Evolutionary conservation across 1,284 basidiomycete species (phyloP).

Genomic region (Fomitopsis schrenkii): DNA sequence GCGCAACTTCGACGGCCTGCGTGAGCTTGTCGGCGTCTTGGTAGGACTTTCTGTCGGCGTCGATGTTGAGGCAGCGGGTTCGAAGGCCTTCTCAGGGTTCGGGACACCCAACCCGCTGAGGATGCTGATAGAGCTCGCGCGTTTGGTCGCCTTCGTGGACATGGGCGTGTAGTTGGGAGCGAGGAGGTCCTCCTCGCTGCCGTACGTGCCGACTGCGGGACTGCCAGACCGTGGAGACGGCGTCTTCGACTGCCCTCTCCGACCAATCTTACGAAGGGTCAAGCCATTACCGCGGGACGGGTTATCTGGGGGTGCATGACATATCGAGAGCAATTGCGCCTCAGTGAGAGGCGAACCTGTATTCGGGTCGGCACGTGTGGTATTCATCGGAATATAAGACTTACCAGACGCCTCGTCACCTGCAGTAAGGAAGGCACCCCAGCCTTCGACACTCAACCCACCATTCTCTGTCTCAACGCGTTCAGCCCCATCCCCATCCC

Average conservation of each 20-base stretch:
- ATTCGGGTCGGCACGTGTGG: neutral
- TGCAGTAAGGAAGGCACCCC: conserved; percentile 76
- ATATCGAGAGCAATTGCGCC: conserved; percentile 80
- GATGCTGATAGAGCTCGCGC: conserved; percentile 92
- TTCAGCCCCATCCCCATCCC: conserved; percentile 41
- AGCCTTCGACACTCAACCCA: conserved; percentile 79
- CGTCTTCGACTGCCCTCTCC: conserved; percentile 29
- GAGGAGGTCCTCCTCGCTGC: conserved; percentile 36
- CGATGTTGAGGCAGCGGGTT: conserved; percentile 29
- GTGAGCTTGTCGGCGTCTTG: conserved; percentile 34
- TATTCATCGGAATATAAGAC: conserved; percentile 1
- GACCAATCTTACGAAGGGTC: conserved; percentile 54
- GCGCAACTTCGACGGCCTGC: conserved; percentile 71
- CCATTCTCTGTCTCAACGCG: conserved; percentile 56
- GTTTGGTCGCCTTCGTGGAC: conserved; percentile 69
- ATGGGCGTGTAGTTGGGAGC: conserved; percentile 16
- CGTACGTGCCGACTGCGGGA: conserved; percentile 23
- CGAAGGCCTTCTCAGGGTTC: conserved; percentile 61
- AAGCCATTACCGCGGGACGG: conserved; percentile 83
- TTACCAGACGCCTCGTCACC: conserved; percentile 53
- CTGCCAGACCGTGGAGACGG: conserved; percentile 30
- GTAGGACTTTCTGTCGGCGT: conserved; percentile 25
- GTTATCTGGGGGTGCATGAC: conserved; percentile 79
- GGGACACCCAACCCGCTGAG: conserved; percentile 88
- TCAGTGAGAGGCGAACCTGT: conserved; percentile 77